Base-by-base conservation (phyloP, 192 early-diverging fungal species). In the Backusella psychrophila region DNA sequence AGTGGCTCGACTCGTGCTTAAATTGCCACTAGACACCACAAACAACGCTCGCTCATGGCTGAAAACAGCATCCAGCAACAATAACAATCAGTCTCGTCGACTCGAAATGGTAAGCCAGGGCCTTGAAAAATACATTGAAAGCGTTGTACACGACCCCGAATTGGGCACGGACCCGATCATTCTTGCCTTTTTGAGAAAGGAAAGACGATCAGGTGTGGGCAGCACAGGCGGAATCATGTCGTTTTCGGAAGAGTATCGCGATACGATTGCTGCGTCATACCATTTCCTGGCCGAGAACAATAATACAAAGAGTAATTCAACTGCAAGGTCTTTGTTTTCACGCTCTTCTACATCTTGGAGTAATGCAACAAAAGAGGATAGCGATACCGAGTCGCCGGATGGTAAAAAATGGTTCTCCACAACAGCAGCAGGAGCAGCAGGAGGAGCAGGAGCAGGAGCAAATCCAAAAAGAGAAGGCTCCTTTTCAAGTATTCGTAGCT, bases 111-210 rank as follows among this genome's bases (percentile, higher is more conserved):
- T 77, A 6, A 44, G 73, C 41, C 80, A 75, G 36, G n/a, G 41
- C 8, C 67, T 83, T 35, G 78, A 83, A 29, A 34, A 21, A 21
- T 83, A 80, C 33, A 56, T 83, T 41, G 38, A 75, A 15, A 66
- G 26, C 1, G 72, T 83, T 6, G 78, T 77, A 34, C 42, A 71
- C 4, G 78, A 83, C 46, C 33, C 36, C 19, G 75, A 77, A 26
- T 52, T 83, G 14, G 82, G 82, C 36, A 33, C 65, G 4, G 82
- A 83, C 21, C 52, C 69, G 15, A 66, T 44, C 41, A 71, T 83
- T n/a, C 29, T 63, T n/a, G 63, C 69, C 17, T 83, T 83, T 56
- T 52, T 83, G 46, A 44, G 71, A 38, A 83, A 83, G 41, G 82
- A 83, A 29, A 52, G 73, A 65, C 33, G 59, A 31, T 71, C 70